Conservation (phyloP, 163 green algal genomes). For the Scenedesmus sp. region DNA sequence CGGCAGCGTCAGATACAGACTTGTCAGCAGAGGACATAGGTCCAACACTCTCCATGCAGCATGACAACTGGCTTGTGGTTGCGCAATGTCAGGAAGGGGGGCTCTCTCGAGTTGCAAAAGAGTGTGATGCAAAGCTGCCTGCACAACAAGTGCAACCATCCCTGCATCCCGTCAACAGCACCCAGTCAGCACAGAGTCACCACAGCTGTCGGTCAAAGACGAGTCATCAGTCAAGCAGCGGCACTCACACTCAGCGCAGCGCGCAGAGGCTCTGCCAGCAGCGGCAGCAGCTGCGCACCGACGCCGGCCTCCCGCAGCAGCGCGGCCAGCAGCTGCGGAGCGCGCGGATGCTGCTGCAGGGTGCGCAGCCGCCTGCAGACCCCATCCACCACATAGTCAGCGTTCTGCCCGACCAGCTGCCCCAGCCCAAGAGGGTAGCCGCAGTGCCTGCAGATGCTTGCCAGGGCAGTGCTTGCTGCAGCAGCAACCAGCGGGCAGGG, state of each 20-base stretch:
- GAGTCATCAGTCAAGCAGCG: neutral
- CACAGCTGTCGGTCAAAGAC: neutral
- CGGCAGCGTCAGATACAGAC: too few relatives aligned
- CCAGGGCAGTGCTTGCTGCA: constrained; percentile 62
- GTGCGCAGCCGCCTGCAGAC: constrained; percentile 81
- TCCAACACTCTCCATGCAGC: too few relatives aligned
- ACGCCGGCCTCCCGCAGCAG: constrained; percentile 63
- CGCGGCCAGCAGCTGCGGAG: constrained; percentile 81
- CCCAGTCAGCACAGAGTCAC: neutral
- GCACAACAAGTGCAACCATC: too few relatives aligned
- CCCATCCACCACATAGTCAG: constrained; percentile 89
- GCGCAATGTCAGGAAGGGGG: too few relatives aligned
- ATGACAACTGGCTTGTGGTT: too few relatives aligned
- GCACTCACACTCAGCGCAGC: constrained; percentile 49
- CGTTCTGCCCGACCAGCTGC: constrained; percentile 76
- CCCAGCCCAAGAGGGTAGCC: constrained; percentile 34
- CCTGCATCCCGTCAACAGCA: too few relatives aligned
- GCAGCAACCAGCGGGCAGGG: constrained; percentile 69
- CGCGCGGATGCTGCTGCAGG: constrained; percentile 68
- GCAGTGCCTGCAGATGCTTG: constrained; percentile 45
- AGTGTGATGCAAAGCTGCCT: too few relatives aligned
- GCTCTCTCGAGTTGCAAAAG: too few relatives aligned
- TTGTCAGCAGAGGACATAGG: too few relatives aligned
- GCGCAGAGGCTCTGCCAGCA: constrained; percentile 71
- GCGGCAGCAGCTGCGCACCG: constrained; percentile 65